Evolutionary conservation across 2,329 filamentous ascomycete genomes (phyloP).

Genomic region (Lecanicillium sp.): DNA sequence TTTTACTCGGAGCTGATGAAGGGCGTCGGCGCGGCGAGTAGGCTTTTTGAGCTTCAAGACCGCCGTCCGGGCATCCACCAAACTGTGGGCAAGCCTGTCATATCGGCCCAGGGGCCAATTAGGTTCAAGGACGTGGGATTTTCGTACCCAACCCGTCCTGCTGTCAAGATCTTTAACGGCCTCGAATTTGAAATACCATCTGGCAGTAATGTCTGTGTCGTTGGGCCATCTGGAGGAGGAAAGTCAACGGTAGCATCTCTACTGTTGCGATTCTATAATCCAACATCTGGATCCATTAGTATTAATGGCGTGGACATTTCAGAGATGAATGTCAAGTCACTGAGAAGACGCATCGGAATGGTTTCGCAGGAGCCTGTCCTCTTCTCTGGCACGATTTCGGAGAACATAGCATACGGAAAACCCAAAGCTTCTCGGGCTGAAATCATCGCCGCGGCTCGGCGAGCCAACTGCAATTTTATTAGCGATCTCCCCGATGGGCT

Average conservation of each 20-base stretch:
- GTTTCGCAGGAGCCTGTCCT: constrained; percentile 94
- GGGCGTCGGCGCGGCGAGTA: constrained; percentile 91
- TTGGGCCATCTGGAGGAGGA: constrained; percentile 90
- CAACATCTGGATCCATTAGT: constrained; percentile 66
- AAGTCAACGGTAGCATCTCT: constrained; percentile 95
- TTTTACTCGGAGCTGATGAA: constrained; percentile 99
- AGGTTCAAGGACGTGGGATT: constrained; percentile 81
- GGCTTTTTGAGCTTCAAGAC: constrained; percentile 92
- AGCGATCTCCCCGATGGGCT: constrained; percentile 93
- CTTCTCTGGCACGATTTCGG: constrained; percentile 75
- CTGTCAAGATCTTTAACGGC: constrained; percentile 83
- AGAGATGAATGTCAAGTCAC: constrained; percentile 84
- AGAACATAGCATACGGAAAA: constrained; percentile 87
- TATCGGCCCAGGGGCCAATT: constrained; percentile 80
- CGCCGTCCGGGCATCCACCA: constrained; percentile 79
- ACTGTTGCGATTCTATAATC: constrained; percentile 83
- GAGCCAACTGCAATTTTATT: constrained; percentile 95
- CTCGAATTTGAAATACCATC: constrained; percentile 87
- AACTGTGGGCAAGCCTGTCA: constrained; percentile 72
- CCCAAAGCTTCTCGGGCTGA: constrained; percentile 71
- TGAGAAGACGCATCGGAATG: constrained; percentile 87
- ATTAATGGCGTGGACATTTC: constrained; percentile 81
- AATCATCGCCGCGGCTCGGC: constrained; percentile 77
- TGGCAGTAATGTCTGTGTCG: constrained; percentile 91
- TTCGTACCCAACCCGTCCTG: constrained; percentile 87